Percentiles rank a stretch among this genome's conserved stretches.
Evolutionary conservation across 2,329 filamentous ascomycete genomes (phyloP).

Genomic region (Rugonectria rugulosa): DNA sequence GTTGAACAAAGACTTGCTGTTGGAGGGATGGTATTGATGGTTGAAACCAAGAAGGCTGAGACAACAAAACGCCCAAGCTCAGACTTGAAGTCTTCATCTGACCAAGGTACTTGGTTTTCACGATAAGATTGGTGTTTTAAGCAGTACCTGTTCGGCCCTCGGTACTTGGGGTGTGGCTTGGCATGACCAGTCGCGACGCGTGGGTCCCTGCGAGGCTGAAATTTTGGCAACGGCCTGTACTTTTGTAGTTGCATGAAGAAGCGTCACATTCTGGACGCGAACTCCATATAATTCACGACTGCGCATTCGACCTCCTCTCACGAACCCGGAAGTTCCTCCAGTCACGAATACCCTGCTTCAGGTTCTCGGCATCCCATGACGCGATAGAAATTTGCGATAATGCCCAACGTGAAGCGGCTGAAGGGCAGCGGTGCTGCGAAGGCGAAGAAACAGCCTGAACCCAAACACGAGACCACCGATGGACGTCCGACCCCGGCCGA

Average conservation of each 20-base stretch:
- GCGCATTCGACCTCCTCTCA: constrained; percentile 20
- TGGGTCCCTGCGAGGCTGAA: constrained; percentile 46
- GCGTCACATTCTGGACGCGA: constrained; percentile 29
- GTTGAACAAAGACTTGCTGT: not conserved
- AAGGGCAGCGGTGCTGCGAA: constrained; percentile 59
- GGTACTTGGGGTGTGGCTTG: constrained; percentile 30
- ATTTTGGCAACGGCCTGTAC: constrained; percentile 40
- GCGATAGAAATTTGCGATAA: constrained; percentile 40
- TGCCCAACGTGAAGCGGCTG: constrained; percentile 68
- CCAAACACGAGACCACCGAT: constrained; percentile 50
- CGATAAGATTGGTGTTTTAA: not conserved
- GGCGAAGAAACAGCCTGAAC: constrained; percentile 42
- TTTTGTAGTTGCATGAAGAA: constrained; percentile 26
- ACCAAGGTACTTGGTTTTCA: constrained; percentile 1
- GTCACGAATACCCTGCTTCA: constrained; percentile 15
- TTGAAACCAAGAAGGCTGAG: constrained; percentile 36
- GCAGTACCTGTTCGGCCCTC: constrained; percentile 21
- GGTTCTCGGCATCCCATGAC: constrained; percentile 29
- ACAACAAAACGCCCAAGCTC: not conserved
- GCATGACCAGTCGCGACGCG: constrained; percentile 29
- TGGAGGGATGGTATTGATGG: constrained; percentile 16
- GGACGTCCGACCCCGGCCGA: constrained; percentile 65
- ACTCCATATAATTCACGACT: constrained; percentile 24
- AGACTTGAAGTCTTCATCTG: constrained; percentile 14
- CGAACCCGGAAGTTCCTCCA: constrained; percentile 17